Evolutionary conservation across 2,329 filamentous ascomycete species (phyloP).

Genomic region (Ramichloridium luteum): DNA sequence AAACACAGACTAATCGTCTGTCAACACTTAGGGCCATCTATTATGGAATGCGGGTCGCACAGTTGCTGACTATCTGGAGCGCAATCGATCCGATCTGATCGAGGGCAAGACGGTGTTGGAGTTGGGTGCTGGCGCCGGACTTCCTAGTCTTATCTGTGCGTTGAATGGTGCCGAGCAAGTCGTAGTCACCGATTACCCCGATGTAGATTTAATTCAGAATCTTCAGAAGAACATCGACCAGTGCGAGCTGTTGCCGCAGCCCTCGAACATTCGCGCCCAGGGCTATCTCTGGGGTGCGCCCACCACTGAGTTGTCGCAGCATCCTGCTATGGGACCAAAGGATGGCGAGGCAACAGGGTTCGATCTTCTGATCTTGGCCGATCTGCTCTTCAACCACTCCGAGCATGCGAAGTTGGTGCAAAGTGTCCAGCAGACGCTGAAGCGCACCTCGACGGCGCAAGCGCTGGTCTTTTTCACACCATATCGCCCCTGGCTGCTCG

Average conservation of each 20-base stretch:
- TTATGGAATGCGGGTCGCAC: slow-evolving; percentile 84
- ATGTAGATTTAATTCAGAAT: slow-evolving; percentile 68
- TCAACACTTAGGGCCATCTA: slow-evolving; percentile 56
- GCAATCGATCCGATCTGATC: slow-evolving; percentile 49
- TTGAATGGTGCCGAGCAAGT: slow-evolving; percentile 53
- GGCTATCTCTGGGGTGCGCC: slow-evolving; percentile 79
- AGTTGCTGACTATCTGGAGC: slow-evolving; percentile 66
- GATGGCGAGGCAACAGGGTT: slow-evolving; percentile 39
- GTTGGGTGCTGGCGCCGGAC: slow-evolving; percentile 75
- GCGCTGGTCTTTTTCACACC: slow-evolving; percentile 90
- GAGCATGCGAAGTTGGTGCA: slow-evolving; percentile 69
- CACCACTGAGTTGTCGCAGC: slow-evolving; percentile 40
- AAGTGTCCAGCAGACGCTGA: slow-evolving; percentile 57
- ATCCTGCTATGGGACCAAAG: slow-evolving; percentile 38
- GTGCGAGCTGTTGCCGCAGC: slow-evolving; percentile 32
- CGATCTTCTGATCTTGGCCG: slow-evolving; percentile 74
- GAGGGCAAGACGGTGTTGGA: slow-evolving; percentile 62
- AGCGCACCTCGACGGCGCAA: slow-evolving; percentile 40
- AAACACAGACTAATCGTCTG: too few species aligned
- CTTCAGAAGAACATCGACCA: slow-evolving; percentile 63
- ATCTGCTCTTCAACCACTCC: slow-evolving; percentile 81
- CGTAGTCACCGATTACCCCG: slow-evolving; percentile 82
- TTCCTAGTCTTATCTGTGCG: slow-evolving; percentile 61
- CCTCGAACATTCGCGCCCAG: slow-evolving; percentile 29
- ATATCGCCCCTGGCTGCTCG: slow-evolving; percentile 79